Percentiles rank a stretch among this genome's conserved stretches.
Evolutionary conservation across 495 filamentous ascomycete species (phyloP).

Genomic region (Aspergillus nidulans): DNA sequence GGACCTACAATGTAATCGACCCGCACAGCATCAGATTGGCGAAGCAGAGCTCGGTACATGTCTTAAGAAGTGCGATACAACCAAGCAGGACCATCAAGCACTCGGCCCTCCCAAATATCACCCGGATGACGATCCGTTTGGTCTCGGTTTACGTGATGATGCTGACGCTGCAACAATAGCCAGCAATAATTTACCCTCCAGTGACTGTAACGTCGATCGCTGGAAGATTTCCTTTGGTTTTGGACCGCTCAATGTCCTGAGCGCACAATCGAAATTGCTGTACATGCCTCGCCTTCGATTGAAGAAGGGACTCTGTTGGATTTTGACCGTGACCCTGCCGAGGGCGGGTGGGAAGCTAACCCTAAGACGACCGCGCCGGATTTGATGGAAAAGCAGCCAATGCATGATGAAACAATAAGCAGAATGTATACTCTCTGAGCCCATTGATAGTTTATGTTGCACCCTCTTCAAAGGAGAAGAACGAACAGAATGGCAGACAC

Average conservation of each 20-base stretch:
- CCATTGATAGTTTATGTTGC: not conserved
- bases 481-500: not conserved
- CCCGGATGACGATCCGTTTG: slow-evolving; percentile 7
- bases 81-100: not conserved
- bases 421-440: not conserved
- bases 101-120: no score
- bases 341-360: not conserved
- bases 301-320: not conserved
- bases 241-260: slow-evolving; percentile 8
- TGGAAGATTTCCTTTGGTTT: slow-evolving; percentile 23
- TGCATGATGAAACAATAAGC: not conserved
- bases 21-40: not conserved
- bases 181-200: not conserved
- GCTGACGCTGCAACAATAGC: not conserved
- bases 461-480: not conserved
- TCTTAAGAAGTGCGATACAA: not conserved
- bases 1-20: not conserved
- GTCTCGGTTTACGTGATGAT: not conserved
- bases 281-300: not conserved
- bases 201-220: slow-evolving; percentile 1
- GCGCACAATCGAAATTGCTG: not conserved
- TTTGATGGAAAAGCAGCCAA: not conserved
- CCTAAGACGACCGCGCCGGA: not conserved
- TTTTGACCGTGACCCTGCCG: not conserved
- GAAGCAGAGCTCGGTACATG: not conserved